Conservation (phyloP, 2,329 filamentous ascomycete species). For the Clarireedia paspali region DNA sequence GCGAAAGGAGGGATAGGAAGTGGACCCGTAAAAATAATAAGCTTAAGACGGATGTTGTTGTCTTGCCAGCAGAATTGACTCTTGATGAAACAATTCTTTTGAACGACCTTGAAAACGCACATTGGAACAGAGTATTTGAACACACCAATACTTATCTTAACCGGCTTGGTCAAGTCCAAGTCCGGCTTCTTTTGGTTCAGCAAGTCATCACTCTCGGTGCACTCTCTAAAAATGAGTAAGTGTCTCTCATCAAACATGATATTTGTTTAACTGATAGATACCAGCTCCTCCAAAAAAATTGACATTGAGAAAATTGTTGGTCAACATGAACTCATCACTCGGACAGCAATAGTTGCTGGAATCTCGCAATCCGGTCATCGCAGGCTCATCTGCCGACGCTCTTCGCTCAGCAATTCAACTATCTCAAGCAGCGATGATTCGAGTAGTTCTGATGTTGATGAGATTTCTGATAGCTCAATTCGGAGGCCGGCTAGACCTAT, state of each 20-base stretch:
- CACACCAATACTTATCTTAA: slow-evolving; percentile 7
- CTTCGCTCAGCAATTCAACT: slow-evolving; percentile 7
- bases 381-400: neutral
- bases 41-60: neutral
- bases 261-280: neutral
- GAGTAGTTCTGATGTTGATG: slow-evolving; percentile 9
- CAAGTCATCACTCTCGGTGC: slow-evolving; percentile 19
- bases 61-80: slow-evolving; percentile 6
- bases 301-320: slow-evolving; percentile 20
- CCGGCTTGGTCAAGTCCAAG: slow-evolving; percentile 18
- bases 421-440: slow-evolving; percentile 4
- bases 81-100: slow-evolving; percentile 16
- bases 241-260: neutral
- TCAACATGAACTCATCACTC: slow-evolving; percentile 17
- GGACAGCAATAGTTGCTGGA: slow-evolving; percentile 16
- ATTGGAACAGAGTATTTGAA: slow-evolving; percentile 8
- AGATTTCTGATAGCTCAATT: slow-evolving; percentile 3
- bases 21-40: slow-evolving; percentile 11
- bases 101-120: slow-evolving; percentile 14
- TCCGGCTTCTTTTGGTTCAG: slow-evolving; percentile 20
- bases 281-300: slow-evolving; percentile 16
- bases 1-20: slow-evolving; percentile 10
- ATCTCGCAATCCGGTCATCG: slow-evolving; percentile 4
- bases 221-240: slow-evolving; percentile 18
- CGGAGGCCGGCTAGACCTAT: neutral